These are phyloP conservation scores for Claviceps sp. DNA, from an alignment of 2,329 filamentous ascomycete species.

Conservation along the genomic window DNA sequence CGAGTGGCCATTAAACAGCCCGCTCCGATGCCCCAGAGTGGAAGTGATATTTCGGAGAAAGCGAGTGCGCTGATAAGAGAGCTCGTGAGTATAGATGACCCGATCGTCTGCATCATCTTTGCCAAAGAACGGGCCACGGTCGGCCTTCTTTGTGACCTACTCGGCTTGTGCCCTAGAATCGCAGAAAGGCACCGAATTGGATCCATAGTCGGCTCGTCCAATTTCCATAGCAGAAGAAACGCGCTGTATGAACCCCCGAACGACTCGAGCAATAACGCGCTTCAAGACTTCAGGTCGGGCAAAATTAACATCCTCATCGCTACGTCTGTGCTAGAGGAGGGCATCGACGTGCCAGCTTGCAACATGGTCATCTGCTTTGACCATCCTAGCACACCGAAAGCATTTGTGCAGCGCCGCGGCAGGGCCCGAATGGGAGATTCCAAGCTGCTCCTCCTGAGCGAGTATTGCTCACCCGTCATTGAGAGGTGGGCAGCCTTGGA, in stretches of 20 bases:
- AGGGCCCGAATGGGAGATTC: slow-evolving; percentile 38
- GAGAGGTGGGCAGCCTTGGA: slow-evolving; percentile 55
- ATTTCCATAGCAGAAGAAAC: slow-evolving; percentile 18
- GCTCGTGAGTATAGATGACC: slow-evolving; percentile 29
- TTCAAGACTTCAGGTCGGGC: slow-evolving; percentile 38
- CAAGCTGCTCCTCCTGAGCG: slow-evolving; percentile 33
- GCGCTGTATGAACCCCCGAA: slow-evolving; percentile 27
- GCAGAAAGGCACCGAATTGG: slow-evolving; percentile 34
- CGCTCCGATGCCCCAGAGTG: slow-evolving; percentile 6
- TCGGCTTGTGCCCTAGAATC: slow-evolving; percentile 37
- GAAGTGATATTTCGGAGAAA: slow-evolving; percentile 40
- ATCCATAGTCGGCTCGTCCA: slow-evolving; percentile 42
- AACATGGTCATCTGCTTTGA: slow-evolving; percentile 49
- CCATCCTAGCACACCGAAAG: slow-evolving; percentile 33
- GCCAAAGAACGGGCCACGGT: slow-evolving; percentile 49
- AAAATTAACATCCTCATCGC: slow-evolving; percentile 44
- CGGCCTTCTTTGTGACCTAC: slow-evolving; percentile 42
- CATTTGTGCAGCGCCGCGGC: slow-evolving; percentile 45
- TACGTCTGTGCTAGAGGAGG: slow-evolving; percentile 53
- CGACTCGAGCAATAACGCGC: slow-evolving; percentile 17
- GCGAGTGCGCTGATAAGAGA: slow-evolving; percentile 37
- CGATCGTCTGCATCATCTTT: slow-evolving; percentile 51
- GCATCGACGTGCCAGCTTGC: slow-evolving; percentile 52
- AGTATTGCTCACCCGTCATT: slow-evolving; percentile 14
- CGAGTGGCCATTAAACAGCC: slow-evolving; percentile 15